Evolutionary conservation across 495 filamentous ascomycete genomes (phyloP).

Genomic region (Hyaloscypha variabilis): DNA sequence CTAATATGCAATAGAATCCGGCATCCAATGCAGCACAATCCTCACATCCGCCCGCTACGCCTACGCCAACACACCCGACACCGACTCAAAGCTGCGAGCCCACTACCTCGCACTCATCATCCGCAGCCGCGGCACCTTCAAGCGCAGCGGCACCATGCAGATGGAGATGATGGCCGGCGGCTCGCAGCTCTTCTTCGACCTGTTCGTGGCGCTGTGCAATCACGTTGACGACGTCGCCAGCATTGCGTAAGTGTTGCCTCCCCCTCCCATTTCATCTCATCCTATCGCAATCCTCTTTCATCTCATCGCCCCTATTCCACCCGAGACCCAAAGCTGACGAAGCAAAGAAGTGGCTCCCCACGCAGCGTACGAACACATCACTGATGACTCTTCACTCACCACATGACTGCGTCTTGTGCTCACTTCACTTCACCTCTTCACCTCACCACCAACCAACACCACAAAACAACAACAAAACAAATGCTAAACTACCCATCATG

Average conservation of each 20-base stretch:
- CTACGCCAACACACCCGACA: conserved; percentile 91
- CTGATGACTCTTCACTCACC: conserved; percentile 14
- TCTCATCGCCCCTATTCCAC: neutral
- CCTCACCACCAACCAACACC: too few species aligned
- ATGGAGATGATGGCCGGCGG: conserved; percentile 93
- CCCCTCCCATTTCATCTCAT: conserved; percentile 2
- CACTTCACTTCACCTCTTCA: neutral
- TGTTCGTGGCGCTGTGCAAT: conserved; percentile 97
- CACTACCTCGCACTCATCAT: conserved; percentile 95
- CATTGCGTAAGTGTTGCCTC: conserved; percentile 29
- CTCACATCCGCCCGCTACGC: conserved; percentile 88
- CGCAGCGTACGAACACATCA: conserved; percentile 32
- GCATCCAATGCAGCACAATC: conserved; percentile 84
- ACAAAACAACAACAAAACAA: conserved; percentile 1
- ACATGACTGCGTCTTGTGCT: conserved; percentile 8
- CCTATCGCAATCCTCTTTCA: too few species aligned
- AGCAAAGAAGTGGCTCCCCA: conserved; percentile 28
- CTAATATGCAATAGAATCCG: conserved; percentile 40
- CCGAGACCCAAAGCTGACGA: conserved; percentile 13
- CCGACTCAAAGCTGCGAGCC: conserved; percentile 85
- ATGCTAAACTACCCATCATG: neutral
- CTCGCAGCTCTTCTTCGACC: conserved; percentile 90
- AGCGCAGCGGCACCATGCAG: conserved; percentile 96
- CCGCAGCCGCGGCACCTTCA: conserved; percentile 90
- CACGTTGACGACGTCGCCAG: conserved; percentile 80